A percentile compares a stretch with the other conserved stretches of the same genome.
Evolutionary conservation across 1,139 yeast species (phyloP).

Genomic region (Geotrichum macrosporum): DNA sequence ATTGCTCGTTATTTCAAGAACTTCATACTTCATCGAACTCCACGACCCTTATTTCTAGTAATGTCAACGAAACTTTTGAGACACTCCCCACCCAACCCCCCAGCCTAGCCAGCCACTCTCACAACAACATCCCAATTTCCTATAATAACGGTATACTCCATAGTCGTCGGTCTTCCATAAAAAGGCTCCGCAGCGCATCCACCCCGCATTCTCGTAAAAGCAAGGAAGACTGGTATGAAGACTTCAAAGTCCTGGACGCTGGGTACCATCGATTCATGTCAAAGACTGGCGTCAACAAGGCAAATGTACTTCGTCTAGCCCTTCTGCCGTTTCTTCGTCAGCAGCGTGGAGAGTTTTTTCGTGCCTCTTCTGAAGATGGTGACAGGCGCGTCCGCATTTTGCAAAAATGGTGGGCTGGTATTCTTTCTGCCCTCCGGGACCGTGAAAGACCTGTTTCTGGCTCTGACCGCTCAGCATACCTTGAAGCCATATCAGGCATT

Average conservation of each 20-base stretch:
- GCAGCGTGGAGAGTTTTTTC: slow-evolving; percentile 26
- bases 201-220: slow-evolving; percentile 6
- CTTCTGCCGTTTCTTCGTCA: slow-evolving; percentile 61
- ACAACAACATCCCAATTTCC: too few relatives aligned
- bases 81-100: neutral
- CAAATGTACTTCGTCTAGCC: slow-evolving; percentile 62
- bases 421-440: slow-evolving; percentile 45
- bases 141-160: neutral
- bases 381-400: slow-evolving; percentile 39
- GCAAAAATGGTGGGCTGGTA: slow-evolving; percentile 62
- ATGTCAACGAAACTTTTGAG: neutral
- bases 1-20: slow-evolving; percentile 2
- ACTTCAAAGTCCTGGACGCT: slow-evolving; percentile 29
- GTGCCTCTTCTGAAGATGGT: slow-evolving; percentile 19
- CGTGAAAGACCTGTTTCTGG: slow-evolving; percentile 40
- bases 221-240: slow-evolving; percentile 19
- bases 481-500: slow-evolving; percentile 69
- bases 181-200: slow-evolving; percentile 7
- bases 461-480: slow-evolving; percentile 62
- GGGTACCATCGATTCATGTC: slow-evolving; percentile 37
- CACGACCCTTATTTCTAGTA: neutral
- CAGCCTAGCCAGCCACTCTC: too few relatives aligned
- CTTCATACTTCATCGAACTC: slow-evolving; percentile 3
- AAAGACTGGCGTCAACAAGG: slow-evolving; percentile 52
- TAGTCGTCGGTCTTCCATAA: slow-evolving; percentile 11